Percentiles rank a stretch among this genome's conserved stretches.
phyloP scores from a whole-genome alignment of 139 green algal genomes.

The Tetradesmus lagerheimii region DNA sequence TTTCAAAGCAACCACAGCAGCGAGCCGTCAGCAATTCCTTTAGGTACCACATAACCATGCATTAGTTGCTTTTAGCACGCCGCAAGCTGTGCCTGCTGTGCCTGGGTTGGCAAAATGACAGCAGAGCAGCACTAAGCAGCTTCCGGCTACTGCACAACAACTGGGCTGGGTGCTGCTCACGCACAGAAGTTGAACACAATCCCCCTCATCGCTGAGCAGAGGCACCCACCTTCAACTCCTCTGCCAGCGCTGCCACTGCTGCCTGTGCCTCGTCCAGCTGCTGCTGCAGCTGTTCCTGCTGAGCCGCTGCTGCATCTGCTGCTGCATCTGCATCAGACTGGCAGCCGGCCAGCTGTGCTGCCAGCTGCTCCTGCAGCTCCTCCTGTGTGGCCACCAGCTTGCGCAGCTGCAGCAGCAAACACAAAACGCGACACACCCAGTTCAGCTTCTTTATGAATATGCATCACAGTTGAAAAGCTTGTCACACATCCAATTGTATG shows the following conservation, averaged over 20 bases:
- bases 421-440: no score
- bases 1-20: background rate
- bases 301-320: background rate
- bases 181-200: no score
- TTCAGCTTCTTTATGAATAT: no score
- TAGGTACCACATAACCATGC: background rate
- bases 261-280: constrained; percentile 21
- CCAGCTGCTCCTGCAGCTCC: constrained; percentile 39
- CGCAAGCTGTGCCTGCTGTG: no score
- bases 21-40: background rate
- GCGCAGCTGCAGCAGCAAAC: background rate
- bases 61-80: no score
- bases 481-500: background rate
- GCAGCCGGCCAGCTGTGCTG: background rate
- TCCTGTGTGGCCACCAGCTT: constrained; percentile 40
- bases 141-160: no score
- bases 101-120: no score
- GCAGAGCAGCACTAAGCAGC: no score
- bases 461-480: no score
- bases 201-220: background rate
- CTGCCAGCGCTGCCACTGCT: constrained; percentile 22
- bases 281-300: background rate
- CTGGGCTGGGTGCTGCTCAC: no score
- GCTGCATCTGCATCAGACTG: background rate
- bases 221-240: constrained; percentile 12